Base-by-base conservation (phyloP, 306 rosid species). In the Fragaria iinumae region DNA sequence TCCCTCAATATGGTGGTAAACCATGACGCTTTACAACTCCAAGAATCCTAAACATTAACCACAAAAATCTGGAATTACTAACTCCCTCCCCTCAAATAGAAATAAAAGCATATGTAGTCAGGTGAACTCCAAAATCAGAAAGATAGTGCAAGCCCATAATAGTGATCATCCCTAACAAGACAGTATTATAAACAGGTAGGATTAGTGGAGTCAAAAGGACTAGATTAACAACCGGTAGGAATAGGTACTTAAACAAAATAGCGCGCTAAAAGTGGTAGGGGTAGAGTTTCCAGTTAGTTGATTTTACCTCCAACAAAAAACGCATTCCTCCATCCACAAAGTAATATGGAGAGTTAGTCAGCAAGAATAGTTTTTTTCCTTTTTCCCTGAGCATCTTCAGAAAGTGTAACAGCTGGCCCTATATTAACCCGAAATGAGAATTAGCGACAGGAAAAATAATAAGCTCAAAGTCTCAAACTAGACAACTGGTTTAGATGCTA, bases 281-380 rank as follows among this genome's bases (percentile, higher is more conserved):
- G 67, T 69, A 64, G n/a, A 71, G 72, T 45, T 79, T 74, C 65
- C 39, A 65, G 67, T 63, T 41, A 67, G 52, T 75, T 64, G 77
- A 77, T 32, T 84, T 29, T 86, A 95, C 98, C 97, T 90, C 87
- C 88, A 92, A 80, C 90, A 95, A 81, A 84, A 80, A 95, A 74
- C 88, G 91, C 97, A 95, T 95, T 72, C 98, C 98, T 71, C 91
- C 95, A 87, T 95, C 95, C 80, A 95, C 98, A 88, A 95, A 95
- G 87, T 82, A 78, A 80, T 80, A 92, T 62, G 98, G 98, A 81
- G 98, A 95, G 82, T 95, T 95, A 49, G 97, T 95, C 85, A 95
- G 86, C 87, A 95, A 78, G 85, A 95, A 95, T 39, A 95, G 91
- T 82, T 95, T 95, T 86, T 95, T 95, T 71, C 98, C 98, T 80